A percentile compares a stretch with the other conserved stretches of the same genome.
Evolutionary conservation across 768 basidiomycete genomes (phyloP).

Genomic region (Termitomyces heimii): DNA sequence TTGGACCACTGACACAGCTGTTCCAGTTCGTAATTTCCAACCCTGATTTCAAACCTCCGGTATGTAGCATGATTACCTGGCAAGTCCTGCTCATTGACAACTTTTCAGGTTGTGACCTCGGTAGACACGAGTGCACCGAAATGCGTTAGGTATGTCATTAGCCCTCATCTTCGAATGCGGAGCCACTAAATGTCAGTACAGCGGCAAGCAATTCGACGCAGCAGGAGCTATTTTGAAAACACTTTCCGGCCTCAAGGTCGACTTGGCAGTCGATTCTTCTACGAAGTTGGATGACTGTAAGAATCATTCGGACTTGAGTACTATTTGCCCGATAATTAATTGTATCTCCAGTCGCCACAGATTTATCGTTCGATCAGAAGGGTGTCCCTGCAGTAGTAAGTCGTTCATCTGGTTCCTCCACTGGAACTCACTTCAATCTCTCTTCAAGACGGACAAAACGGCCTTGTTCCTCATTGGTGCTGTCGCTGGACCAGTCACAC

Average conservation of each 20-base stretch:
- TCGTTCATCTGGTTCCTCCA: not conserved
- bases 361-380: slow-evolving; percentile 51
- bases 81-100: not conserved
- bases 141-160: slow-evolving; percentile 46
- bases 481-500: slow-evolving; percentile 61
- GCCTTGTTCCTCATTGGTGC: slow-evolving; percentile 66
- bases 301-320: slow-evolving; percentile 11
- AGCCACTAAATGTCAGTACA: slow-evolving; percentile 17
- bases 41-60: slow-evolving; percentile 45
- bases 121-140: slow-evolving; percentile 48
- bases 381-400: slow-evolving; percentile 50
- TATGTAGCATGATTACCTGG: slow-evolving; percentile 21
- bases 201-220: slow-evolving; percentile 63
- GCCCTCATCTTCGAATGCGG: not conserved
- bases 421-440: not conserved
- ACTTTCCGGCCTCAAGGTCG: slow-evolving; percentile 51
- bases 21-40: slow-evolving; percentile 50
- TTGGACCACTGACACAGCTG: slow-evolving; percentile 52
- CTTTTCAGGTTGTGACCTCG: slow-evolving; percentile 43
- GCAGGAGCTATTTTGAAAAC: slow-evolving; percentile 57
- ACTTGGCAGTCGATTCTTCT: slow-evolving; percentile 46
- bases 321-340: not conserved
- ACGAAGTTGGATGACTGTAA: slow-evolving; percentile 65
- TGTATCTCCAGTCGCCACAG: slow-evolving; percentile 38
- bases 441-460: slow-evolving; percentile 51